phyloP scores from a whole-genome alignment of 2,329 filamentous ascomycete species.

The Fusarium citri region DNA sequence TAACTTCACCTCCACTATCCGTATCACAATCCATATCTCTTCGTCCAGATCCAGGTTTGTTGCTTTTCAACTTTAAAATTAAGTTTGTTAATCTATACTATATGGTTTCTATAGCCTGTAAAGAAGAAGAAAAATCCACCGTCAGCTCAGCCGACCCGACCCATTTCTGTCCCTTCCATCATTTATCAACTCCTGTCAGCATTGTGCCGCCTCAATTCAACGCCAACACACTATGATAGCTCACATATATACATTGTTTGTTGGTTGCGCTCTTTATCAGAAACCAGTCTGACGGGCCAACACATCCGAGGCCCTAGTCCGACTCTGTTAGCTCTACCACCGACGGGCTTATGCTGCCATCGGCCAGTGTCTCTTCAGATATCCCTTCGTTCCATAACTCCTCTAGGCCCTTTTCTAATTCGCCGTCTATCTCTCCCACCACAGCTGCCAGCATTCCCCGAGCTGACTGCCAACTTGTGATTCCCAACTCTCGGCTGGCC shows the following conservation, averaged over 20 bases:
- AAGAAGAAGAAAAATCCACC: background rate
- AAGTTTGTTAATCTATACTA: background rate
- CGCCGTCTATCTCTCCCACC: slow-evolving; percentile 55
- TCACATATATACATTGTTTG: slow-evolving; percentile 25
- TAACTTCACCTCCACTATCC: background rate
- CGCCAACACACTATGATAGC: slow-evolving; percentile 20
- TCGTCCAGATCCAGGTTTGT: background rate
- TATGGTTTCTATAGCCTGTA: slow-evolving; percentile 9
- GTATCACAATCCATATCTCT: background rate
- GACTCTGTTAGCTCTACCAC: slow-evolving; percentile 45
- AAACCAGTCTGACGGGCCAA: slow-evolving; percentile 21
- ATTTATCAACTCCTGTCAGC: background rate
- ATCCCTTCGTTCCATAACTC: slow-evolving; percentile 57
- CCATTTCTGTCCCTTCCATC: background rate
- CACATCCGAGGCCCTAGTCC: slow-evolving; percentile 33
- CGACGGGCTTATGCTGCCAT: slow-evolving; percentile 35
- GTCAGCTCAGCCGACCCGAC: slow-evolving; percentile 4
- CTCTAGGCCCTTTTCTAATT: slow-evolving; percentile 54
- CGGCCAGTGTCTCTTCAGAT: slow-evolving; percentile 25
- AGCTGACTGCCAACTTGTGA: slow-evolving; percentile 55
- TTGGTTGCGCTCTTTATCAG: slow-evolving; percentile 7
- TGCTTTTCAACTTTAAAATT: background rate
- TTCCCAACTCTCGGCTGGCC: slow-evolving; percentile 53
- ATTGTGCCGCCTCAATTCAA: slow-evolving; percentile 1
- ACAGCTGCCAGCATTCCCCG: slow-evolving; percentile 53